These are phyloP conservation scores for Pelargonium cotyledonis DNA, from an alignment of 441 rosid genomes.

Conservation along the genomic window DNA sequence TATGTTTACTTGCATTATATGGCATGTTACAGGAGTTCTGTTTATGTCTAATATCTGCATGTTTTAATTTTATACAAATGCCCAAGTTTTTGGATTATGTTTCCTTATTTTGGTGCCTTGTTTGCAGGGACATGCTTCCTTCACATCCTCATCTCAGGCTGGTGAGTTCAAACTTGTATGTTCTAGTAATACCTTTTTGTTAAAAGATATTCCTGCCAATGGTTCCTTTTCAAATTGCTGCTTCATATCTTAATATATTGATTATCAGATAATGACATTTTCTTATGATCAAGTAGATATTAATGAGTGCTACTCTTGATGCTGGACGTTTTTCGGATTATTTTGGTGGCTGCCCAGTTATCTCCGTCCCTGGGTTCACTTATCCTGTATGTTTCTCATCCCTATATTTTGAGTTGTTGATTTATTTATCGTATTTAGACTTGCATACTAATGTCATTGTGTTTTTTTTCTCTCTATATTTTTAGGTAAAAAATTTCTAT, in stretches of 20 bases:
- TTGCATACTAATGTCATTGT: slow-evolving; percentile 18
- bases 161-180: slow-evolving; percentile 49
- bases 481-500: slow-evolving; percentile 61
- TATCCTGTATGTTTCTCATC: slow-evolving; percentile 54
- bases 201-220: neutral
- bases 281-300: slow-evolving; percentile 39
- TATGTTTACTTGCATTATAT: slow-evolving; percentile 5
- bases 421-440: slow-evolving; percentile 6
- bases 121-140: slow-evolving; percentile 90
- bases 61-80: neutral
- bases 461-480: slow-evolving; percentile 21
- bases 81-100: neutral
- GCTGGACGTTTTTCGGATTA: slow-evolving; percentile 84
- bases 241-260: slow-evolving; percentile 7
- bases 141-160: slow-evolving; percentile 71
- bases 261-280: neutral
- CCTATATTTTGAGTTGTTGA: slow-evolving; percentile 9
- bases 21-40: too few species aligned
- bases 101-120: slow-evolving; percentile 19
- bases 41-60: neutral
- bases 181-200: slow-evolving; percentile 11
- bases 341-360: slow-evolving; percentile 95
- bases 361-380: slow-evolving; percentile 90
- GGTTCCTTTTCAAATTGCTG: slow-evolving; percentile 5
- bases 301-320: slow-evolving; percentile 98